Evolutionary conservation across 1,284 basidiomycete genomes (phyloP), one percentile per base, ranked within the genome.

Genomic region (Rhizopogon parksii): DNA sequence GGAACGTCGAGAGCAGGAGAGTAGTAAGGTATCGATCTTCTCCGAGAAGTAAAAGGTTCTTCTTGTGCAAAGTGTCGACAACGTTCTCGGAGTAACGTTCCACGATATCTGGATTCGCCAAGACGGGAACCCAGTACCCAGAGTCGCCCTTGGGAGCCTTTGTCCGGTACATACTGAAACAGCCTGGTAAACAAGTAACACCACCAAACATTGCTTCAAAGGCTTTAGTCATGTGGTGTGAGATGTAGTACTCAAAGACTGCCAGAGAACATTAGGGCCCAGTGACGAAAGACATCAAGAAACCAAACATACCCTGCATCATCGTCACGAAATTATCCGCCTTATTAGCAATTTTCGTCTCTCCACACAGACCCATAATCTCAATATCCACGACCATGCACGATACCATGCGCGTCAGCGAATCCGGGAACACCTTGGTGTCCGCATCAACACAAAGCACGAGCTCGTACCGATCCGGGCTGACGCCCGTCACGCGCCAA

Each of bases 211-310:
- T 95, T 6, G 95, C 95, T 71, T 99, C 95, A 75, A 99, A 99
- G 1, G 95, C 94, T 76, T 99, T 99, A 50, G 91, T 96, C 78
- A 94, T 81, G 70, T 99, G 96, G 67, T 99, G 95, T 12, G 95
- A 98, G 69, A 98, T 97, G 77, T 98, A 98, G 72, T 99, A 99
- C 71, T 98, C 95, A 69, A 98, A 98, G 48, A 99, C 96, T 88
- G 58, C 40, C 6, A 42, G 4, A 7, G 1, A 14, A 8, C 8
- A 36, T 35, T 38, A 56, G 49, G 27, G 30, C 14, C 21, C 30
- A 1, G 47, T 54, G 49, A 51, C 61, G 47, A 50, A 52, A 56
- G 40, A 56, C n/a, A 52, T n/a, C 32, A 19, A 8, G 12, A 15
- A 47, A 35, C 39, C 46, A 4, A 38, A 34, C 51, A 52, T 55